phyloP scores from a whole-genome alignment of 306 rosid genomes.

The Sesbania bispinosa region DNA sequence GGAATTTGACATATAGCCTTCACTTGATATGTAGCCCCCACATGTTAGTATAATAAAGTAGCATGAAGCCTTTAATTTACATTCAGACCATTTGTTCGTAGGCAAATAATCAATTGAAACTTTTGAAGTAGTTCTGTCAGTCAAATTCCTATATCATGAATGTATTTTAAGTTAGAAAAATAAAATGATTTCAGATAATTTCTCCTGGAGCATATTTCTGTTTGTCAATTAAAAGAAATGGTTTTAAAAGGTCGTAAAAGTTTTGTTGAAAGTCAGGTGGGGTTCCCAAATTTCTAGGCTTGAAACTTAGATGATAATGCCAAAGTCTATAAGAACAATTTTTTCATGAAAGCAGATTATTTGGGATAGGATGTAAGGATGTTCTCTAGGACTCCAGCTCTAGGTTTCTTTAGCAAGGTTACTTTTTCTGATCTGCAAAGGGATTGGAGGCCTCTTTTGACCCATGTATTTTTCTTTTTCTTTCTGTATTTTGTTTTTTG shows the following conservation, averaged over 20 bases:
- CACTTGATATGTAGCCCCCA: too few relatives aligned
- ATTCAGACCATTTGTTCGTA: too few relatives aligned
- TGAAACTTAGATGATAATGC: not conserved
- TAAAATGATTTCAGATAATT: not conserved
- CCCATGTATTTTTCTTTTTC: not conserved
- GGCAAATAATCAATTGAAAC: too few relatives aligned
- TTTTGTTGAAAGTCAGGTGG: not conserved
- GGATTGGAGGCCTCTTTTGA: not conserved
- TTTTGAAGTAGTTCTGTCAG: constrained; percentile 1
- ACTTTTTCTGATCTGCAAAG: not conserved
- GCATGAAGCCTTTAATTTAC: too few relatives aligned
- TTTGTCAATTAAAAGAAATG: not conserved
- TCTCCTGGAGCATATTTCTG: not conserved
- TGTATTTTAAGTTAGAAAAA: not conserved
- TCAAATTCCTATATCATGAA: not conserved
- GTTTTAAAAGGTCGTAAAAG: not conserved
- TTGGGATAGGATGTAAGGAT: constrained; percentile 2
- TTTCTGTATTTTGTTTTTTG: not conserved
- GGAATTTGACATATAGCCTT: too few relatives aligned
- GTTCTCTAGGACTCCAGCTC: not conserved
- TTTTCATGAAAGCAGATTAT: not conserved
- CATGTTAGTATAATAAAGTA: too few relatives aligned
- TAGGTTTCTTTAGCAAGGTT: not conserved
- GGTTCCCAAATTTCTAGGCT: not conserved
- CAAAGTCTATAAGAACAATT: not conserved